phyloP scores from a whole-genome alignment of 2,329 filamentous ascomycete species.

The Dactylellina sp. region DNA sequence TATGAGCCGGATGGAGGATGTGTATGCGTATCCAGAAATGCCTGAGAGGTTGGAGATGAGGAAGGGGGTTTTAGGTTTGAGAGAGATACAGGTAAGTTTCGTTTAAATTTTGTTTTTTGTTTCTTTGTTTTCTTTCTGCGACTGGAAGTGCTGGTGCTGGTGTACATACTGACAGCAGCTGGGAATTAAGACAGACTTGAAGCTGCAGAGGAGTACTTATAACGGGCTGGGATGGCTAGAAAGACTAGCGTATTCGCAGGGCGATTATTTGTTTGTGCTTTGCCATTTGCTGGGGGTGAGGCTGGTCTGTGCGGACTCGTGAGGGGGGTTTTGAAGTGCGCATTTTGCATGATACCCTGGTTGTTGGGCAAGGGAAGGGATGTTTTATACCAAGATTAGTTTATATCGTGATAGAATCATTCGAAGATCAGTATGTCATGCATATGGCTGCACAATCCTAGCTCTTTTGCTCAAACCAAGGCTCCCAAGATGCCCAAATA shows the following conservation, averaged over 20 bases:
- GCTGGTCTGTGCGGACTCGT: slow-evolving; percentile 39
- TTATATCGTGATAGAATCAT: slow-evolving; percentile 13
- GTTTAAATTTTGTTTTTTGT: background rate
- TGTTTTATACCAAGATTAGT: background rate
- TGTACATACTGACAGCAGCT: background rate
- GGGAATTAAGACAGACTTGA: slow-evolving; percentile 26
- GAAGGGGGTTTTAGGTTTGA: slow-evolving; percentile 26
- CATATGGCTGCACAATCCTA: slow-evolving; percentile 3
- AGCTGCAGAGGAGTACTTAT: slow-evolving; percentile 35
- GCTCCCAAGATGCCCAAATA: too few species aligned
- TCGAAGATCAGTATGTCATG: slow-evolving; percentile 13
- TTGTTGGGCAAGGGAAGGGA: background rate
- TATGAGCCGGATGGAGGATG: slow-evolving; percentile 48
- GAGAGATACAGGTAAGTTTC: slow-evolving; percentile 37
- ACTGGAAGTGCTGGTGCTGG: too few species aligned
- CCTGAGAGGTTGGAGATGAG: slow-evolving; percentile 6
- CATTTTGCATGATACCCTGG: too few species aligned
- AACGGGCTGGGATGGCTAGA: slow-evolving; percentile 38
- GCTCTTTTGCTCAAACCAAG: too few species aligned
- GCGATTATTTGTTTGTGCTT: slow-evolving; percentile 41
- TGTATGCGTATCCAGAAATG: slow-evolving; percentile 34
- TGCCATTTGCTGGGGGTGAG: slow-evolving; percentile 33
- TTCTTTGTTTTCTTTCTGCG: too few species aligned
- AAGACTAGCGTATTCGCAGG: slow-evolving; percentile 42
- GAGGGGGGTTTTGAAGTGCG: slow-evolving; percentile 1